Evolutionary conservation across 2,329 filamentous ascomycete species (phyloP), one percentile per base, ranked within the genome.

Genomic region (Sporothrix pseudoabietina): DNA sequence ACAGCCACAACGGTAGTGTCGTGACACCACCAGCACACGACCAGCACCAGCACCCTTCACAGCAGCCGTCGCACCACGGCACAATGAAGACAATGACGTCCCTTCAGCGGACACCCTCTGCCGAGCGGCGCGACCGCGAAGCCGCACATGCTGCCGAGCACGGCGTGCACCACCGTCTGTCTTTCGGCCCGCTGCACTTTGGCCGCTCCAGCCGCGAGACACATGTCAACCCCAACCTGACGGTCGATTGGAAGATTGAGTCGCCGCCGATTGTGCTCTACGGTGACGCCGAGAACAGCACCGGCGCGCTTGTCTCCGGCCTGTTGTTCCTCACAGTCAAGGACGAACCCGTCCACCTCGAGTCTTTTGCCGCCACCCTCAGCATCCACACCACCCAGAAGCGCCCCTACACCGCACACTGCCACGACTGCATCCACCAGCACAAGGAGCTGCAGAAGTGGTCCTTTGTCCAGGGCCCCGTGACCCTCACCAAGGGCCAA

Each of bases 191-290:
- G 59, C 79, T 85, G 75, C 83, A 84, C 76, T 80, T 85, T 75
- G 83, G 82, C 70, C 80, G 82, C 9, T 80, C 81, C 1, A 80
- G 78, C 74, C 84, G 84, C 78, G 84, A 87, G 10, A 76, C 76
- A n/a, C 77, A 77, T n/a, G 76, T 79, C 72, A 82, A 82, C 71
- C 78, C 82, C 1, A 82, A 83, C 73, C 84, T 85, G 10, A 78
- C 82, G 1, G 78, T 89, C 22, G 82, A 85, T 74, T 88, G 86
- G 84, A 85, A 83, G 77, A 91, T 98, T 76, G 94, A 98, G 84
- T 97, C 93, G 14, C 94, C 94, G 1, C 94, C 94, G 2, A 86
- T 95, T 22, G 88, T 98, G 63, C 91, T 97, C 82, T 93, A 96
- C 79, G 94, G 94, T 75, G 85, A 87, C 32, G 86, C 92, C 0